Conservation (phyloP, 1,139 yeast species). For the Yamadazyma atlantica region DNA sequence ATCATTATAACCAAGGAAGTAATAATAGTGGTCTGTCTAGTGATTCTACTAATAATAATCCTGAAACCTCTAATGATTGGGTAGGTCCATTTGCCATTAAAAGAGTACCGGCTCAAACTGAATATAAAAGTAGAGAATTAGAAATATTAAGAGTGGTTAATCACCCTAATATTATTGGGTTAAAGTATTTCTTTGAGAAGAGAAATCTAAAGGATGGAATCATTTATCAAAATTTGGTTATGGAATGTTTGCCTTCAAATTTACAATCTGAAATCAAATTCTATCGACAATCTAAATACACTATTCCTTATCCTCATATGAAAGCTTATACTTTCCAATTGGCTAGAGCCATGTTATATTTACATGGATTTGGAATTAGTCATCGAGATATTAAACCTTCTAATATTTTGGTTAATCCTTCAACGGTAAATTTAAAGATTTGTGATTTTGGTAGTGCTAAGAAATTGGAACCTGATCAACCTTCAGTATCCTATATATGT, state of each 20-base stretch:
- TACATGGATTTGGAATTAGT: constrained; percentile 76
- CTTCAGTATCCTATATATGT: constrained; percentile 94
- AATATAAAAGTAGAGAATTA: constrained; percentile 75
- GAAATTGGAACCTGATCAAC: constrained; percentile 83
- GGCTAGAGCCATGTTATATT: constrained; percentile 77
- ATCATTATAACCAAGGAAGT: constrained; percentile 20
- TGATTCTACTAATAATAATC: too few relatives aligned
- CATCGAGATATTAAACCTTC: constrained; percentile 94
- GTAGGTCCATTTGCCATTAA: constrained; percentile 81
- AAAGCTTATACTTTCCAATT: constrained; percentile 79
- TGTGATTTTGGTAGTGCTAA: constrained; percentile 99
- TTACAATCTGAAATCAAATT: constrained; percentile 72
- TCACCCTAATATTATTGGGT: constrained; percentile 74
- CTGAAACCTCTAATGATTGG: constrained; percentile 39
- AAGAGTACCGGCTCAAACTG: constrained; percentile 82
- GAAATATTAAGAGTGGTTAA: constrained; percentile 70
- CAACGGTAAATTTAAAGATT: constrained; percentile 77
- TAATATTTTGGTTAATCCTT: constrained; percentile 84
- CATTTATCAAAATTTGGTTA: constrained; percentile 73
- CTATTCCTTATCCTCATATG: constrained; percentile 71
- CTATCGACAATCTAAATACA: constrained; percentile 60
- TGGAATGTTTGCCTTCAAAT: constrained; percentile 84
- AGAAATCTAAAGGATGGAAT: constrained; percentile 59
- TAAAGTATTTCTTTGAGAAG: constrained; percentile 67
- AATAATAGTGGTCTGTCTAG: neutral